Evolutionary conservation across 2,329 filamentous ascomycete genomes (phyloP).

Genomic region (Colletotrichum sp.): DNA sequence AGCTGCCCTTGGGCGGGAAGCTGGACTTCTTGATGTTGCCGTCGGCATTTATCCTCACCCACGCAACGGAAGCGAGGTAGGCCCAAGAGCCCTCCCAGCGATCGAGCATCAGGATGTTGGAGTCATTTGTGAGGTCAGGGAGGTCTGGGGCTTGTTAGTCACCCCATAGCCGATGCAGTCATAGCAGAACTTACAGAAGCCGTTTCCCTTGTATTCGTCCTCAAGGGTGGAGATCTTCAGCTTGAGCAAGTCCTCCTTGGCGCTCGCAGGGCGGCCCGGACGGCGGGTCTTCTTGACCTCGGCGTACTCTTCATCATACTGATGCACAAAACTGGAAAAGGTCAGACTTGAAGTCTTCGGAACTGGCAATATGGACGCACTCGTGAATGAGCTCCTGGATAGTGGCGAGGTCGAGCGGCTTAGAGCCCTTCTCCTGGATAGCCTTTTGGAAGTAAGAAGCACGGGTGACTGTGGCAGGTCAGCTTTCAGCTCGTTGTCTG

Average conservation of each 20-base stretch:
- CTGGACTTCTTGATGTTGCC: conserved; percentile 71
- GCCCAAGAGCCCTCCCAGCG: conserved; percentile 87
- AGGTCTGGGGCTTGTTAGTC: conserved; percentile 38
- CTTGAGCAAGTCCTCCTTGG: conserved; percentile 78
- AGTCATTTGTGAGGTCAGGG: conserved; percentile 74
- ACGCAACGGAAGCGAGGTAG: conserved; percentile 76
- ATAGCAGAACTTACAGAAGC: conserved; percentile 71
- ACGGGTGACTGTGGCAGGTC: conserved; percentile 34
- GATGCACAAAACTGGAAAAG: conserved; percentile 63
- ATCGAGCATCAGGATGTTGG: conserved; percentile 69
- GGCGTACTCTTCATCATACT: conserved; percentile 74
- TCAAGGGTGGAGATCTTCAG: conserved; percentile 73
- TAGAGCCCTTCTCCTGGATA: conserved; percentile 55
- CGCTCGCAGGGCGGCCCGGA: conserved; percentile 78
- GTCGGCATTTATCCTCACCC: conserved; percentile 73
- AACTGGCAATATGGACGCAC: conserved; percentile 44
- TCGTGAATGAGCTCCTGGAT: conserved; percentile 67
- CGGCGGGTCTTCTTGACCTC: conserved; percentile 72
- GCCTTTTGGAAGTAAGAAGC: conserved; percentile 72
- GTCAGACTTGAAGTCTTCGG: neutral
- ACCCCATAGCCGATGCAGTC: neutral
- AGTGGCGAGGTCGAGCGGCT: conserved; percentile 57
- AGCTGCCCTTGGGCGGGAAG: conserved; percentile 70
- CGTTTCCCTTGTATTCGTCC: conserved; percentile 76
- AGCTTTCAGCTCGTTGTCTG: neutral